Evolutionary conservation across 257 asterid species (phyloP), one percentile per base, ranked within the genome.

Genomic region (Solanum habrochaites): DNA sequence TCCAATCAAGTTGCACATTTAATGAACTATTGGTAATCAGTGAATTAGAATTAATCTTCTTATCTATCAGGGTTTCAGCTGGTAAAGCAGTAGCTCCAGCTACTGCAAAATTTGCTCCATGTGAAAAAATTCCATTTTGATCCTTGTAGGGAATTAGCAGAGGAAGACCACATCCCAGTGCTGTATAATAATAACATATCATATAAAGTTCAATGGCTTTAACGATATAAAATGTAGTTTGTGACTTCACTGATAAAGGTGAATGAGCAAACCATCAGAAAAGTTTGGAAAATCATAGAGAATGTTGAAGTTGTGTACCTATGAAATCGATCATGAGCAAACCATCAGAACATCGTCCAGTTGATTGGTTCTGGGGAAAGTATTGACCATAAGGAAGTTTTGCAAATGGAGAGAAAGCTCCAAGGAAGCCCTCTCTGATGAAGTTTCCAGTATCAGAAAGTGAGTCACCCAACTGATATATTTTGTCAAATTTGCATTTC

Each of bases 401-500:
- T 18, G 86, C 82, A 64, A 25, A 89, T 14, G 86, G 87, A 15
- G 87, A 85, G 2, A 15, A 4, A 42, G 86, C 86, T 40, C 86
- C 88, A 9, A 58, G n/a, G 10, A 69, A 31, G 72, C 70, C 82
- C 71, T 87, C 91, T 5, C 45, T 71, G 3, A 80, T 88, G n/a
- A 78, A 70, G 40, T 91, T 89, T 23, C 90, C 91, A 0, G 91
- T 91, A 66, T 91, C 91, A 1, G 90, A 84, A 16, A 84, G 62
- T 3, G 91, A 87, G 31, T 90, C 91, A 21, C 91, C 90, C 7
- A 89, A 23, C 29, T 89, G 87, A 69, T 88, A 89, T 31, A 91
- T 29, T 69, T 81, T 85, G 11, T 88, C 85, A 3, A 89, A 52
- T 2, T 83, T 31, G 77, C 91, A 88, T 66, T 66, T 90, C 49